These are phyloP conservation scores for Solanum peruvianum DNA, from an alignment of 257 asterid species.

Conservation along the genomic window DNA sequence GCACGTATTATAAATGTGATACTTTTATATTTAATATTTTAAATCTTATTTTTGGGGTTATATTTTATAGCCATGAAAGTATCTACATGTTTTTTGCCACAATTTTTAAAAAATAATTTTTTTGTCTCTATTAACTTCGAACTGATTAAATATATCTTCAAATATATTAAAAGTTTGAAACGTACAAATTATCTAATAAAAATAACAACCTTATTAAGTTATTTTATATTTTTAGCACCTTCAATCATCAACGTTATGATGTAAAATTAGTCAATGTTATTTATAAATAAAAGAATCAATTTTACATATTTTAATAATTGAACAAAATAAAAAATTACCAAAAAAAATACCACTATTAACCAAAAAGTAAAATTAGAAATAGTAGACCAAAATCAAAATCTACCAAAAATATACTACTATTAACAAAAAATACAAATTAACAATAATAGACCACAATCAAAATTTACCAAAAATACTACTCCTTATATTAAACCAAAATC, in stretches of 20 bases:
- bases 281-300: background rate
- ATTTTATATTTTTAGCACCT: background rate
- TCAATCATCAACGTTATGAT: background rate
- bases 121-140: background rate
- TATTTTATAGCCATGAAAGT: background rate
- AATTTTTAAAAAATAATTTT: background rate
- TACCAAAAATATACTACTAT: background rate
- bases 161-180: background rate
- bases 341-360: background rate
- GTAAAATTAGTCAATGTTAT: background rate
- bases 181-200: background rate
- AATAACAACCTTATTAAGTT: background rate
- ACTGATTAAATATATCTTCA: background rate
- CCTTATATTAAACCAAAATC: background rate
- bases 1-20: background rate
- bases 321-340: background rate
- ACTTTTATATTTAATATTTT: too few relatives aligned
- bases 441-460: background rate
- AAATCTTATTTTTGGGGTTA: background rate
- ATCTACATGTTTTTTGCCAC: background rate
- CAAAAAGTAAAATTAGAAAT: background rate
- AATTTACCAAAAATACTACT: background rate
- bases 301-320: background rate
- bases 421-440: background rate
- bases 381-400: background rate